These are phyloP conservation scores for Globisporangium splendens DNA, from an alignment of 352 stramenopile genomes.

Conservation along the genomic window DNA sequence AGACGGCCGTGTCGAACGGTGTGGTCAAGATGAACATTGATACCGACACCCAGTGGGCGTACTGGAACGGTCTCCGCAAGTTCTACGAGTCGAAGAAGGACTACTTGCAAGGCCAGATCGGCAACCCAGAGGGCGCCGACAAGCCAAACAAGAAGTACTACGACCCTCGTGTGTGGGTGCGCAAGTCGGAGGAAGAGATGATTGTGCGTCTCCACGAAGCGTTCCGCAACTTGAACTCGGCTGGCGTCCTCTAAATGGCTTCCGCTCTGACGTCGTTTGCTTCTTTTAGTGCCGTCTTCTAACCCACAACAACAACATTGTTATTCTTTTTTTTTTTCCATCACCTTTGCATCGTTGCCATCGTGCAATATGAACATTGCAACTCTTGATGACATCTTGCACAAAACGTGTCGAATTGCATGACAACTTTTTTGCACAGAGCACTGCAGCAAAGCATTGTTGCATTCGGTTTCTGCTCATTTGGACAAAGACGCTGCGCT, in stretches of 20 bases:
- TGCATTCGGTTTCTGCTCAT: background rate
- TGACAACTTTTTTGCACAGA: too few species aligned
- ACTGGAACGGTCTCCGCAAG: conserved; percentile 97
- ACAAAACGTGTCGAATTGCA: too few species aligned
- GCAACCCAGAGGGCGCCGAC: conserved; percentile 95
- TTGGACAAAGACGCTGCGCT: background rate
- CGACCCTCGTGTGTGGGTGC: conserved; percentile 96
- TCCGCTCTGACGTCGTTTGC: background rate
- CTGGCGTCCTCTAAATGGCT: conserved; percentile 57
- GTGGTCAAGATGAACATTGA: conserved; percentile 99
- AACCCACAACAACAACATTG: conserved; percentile 9
- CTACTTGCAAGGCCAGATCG: conserved; percentile 97
- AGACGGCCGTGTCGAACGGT: conserved; percentile 94
- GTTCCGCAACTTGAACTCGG: conserved; percentile 90
- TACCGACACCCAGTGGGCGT: conserved; percentile 99
- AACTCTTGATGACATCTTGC: background rate
- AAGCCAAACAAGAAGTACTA: conserved; percentile 99
- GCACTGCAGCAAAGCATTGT: background rate
- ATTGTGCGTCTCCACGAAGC: conserved; percentile 87
- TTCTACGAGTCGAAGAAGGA: conserved; percentile 97
- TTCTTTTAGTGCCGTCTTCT: conserved; percentile 6
- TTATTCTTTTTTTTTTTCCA: conserved; percentile 2
- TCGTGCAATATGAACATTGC: too few species aligned
- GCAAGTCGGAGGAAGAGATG: conserved; percentile 96
- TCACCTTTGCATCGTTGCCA: too few species aligned